Conservation (phyloP, 768 basidiomycete species). For the Kockovaella imperatae region DNA sequence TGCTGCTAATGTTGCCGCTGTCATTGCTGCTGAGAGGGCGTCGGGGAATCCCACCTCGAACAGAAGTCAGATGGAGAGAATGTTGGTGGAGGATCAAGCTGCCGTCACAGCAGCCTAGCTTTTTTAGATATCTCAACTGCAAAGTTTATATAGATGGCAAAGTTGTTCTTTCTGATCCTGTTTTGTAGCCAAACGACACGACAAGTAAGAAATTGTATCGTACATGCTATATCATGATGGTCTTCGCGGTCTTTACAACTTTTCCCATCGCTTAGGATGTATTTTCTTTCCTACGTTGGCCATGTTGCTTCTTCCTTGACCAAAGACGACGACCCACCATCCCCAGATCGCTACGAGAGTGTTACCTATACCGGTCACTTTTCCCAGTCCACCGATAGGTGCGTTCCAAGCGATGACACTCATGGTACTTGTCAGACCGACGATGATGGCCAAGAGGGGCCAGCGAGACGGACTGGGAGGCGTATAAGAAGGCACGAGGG, state of each 20-base stretch:
- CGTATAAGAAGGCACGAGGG: constrained; percentile 23
- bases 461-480: constrained; percentile 25
- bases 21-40: constrained; percentile 22
- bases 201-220: no score
- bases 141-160: no score
- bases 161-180: no score
- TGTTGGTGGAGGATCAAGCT: constrained; percentile 36
- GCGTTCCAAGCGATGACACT: constrained; percentile 25
- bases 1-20: constrained; percentile 31
- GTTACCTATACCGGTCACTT: constrained; percentile 29
- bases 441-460: constrained; percentile 27
- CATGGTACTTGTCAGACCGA: constrained; percentile 24
- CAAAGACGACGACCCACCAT: constrained; percentile 43
- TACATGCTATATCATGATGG: no score
- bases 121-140: no score
- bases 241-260: constrained; percentile 11
- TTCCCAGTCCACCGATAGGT: constrained; percentile 27
- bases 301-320: constrained; percentile 13
- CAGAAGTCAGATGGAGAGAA: constrained; percentile 31
- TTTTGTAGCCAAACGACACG: no score
- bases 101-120: no score
- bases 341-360: constrained; percentile 37
- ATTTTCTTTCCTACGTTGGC: constrained; percentile 9
- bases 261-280: constrained; percentile 23
- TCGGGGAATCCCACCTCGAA: no score